phyloP scores from a whole-genome alignment of 495 filamentous ascomycete genomes.

The Lichenothelia convexa region DNA sequence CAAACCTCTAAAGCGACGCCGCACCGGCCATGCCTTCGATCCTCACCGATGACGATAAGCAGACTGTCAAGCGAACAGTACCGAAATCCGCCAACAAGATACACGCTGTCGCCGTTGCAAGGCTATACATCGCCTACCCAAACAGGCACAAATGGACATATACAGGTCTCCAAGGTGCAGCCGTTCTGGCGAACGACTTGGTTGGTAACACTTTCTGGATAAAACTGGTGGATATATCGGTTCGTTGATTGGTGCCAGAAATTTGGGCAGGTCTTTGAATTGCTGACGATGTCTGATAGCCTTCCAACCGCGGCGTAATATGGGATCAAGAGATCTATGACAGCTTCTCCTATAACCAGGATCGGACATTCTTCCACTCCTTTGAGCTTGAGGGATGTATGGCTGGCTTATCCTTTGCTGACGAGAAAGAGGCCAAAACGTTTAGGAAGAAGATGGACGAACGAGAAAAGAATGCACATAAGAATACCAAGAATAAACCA shows the following conservation, averaged over 20 bases:
- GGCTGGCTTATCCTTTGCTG: constrained; percentile 75
- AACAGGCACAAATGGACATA: constrained; percentile 77
- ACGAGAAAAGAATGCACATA: constrained; percentile 80
- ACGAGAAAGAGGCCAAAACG: constrained; percentile 89
- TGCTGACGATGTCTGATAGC: constrained; percentile 28
- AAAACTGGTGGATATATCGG: constrained; percentile 91
- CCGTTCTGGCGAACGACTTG: constrained; percentile 82
- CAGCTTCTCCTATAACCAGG: constrained; percentile 82
- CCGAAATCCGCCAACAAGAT: constrained; percentile 92
- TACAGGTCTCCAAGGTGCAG: constrained; percentile 82
- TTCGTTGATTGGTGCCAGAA: constrained; percentile 27
- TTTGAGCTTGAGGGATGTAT: constrained; percentile 88
- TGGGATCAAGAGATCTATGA: constrained; percentile 99
- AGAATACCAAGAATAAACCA: constrained; percentile 57
- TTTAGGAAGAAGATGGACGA: constrained; percentile 93
- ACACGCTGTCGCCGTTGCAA: constrained; percentile 77
- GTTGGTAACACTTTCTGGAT: constrained; percentile 94
- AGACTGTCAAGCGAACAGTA: constrained; percentile 77
- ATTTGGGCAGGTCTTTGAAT: not conserved
- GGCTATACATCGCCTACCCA: constrained; percentile 86
- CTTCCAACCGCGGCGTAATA: constrained; percentile 68
- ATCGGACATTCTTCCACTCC: constrained; percentile 90
- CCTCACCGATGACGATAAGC: constrained; percentile 77
- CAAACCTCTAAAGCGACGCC: too few relatives aligned
- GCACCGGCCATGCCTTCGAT: constrained; percentile 59